phyloP scores from a whole-genome alignment of 2,329 filamentous ascomycete species.

The Trichoderma koningiopsis region DNA sequence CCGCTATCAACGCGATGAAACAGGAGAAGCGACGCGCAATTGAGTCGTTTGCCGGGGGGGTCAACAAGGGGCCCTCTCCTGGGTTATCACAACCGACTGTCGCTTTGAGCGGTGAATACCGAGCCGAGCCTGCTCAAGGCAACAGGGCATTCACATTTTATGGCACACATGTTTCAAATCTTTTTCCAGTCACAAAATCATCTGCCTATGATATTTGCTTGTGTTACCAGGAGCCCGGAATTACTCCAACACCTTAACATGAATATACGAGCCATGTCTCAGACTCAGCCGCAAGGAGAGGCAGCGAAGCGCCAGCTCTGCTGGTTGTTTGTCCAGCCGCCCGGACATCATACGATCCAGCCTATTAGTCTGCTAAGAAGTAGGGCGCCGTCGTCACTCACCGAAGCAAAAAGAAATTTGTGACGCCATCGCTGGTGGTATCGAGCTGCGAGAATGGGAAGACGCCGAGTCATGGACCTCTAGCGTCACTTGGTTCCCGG shows the following conservation, averaged over 20 bases:
- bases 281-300: slow-evolving; percentile 12
- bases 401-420: neutral
- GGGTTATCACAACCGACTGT: neutral
- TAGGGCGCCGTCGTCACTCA: neutral
- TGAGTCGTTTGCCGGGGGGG: neutral
- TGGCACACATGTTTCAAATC: neutral
- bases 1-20: neutral
- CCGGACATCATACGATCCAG: neutral
- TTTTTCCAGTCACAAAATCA: neutral
- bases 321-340: neutral
- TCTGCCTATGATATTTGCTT: neutral
- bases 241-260: neutral
- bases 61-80: neutral
- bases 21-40: neutral
- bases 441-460: neutral
- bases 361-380: neutral
- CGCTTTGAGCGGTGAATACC: neutral
- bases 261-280: slow-evolving; percentile 4
- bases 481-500: neutral
- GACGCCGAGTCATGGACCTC: neutral
- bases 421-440: neutral
- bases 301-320: neutral
- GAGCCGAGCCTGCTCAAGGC: neutral
- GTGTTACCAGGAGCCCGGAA: slow-evolving; percentile 9
- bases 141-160: neutral